Evolutionary conservation across 2,329 filamentous ascomycete genomes (phyloP).

Genomic region (Penicillium sp.): DNA sequence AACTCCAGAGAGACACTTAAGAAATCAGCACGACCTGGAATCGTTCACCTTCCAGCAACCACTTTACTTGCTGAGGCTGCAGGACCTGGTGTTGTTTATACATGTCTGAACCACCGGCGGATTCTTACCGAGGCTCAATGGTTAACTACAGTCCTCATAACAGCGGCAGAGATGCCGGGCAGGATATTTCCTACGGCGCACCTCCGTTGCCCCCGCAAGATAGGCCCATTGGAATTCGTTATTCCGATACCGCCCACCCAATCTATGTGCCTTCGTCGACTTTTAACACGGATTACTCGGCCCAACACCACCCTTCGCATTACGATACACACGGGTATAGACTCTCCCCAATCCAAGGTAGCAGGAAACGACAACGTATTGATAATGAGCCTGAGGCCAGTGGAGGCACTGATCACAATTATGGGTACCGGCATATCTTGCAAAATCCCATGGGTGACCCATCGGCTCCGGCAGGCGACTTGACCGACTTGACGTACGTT

Average conservation of each 20-base stretch:
- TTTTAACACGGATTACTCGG: slow-evolving; percentile 36
- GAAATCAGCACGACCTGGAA: not conserved
- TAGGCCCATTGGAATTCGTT: slow-evolving; percentile 32
- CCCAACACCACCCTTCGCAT: slow-evolving; percentile 35
- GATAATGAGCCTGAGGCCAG: slow-evolving; percentile 30
- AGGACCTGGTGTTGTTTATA: slow-evolving; percentile 74
- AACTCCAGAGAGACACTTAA: not conserved
- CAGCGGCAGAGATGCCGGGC: slow-evolving; percentile 58
- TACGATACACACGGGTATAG: slow-evolving; percentile 30
- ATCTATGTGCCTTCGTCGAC: slow-evolving; percentile 35
- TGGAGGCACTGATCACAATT: slow-evolving; percentile 1
- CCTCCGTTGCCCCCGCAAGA: slow-evolving; percentile 38
- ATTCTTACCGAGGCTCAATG: slow-evolving; percentile 74
- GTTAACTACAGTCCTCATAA: slow-evolving; percentile 71
- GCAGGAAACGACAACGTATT: slow-evolving; percentile 36
- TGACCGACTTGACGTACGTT: slow-evolving; percentile 37
- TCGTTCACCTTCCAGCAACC: slow-evolving; percentile 9
- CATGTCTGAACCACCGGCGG: slow-evolving; percentile 68
- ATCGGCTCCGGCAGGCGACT: slow-evolving; percentile 31
- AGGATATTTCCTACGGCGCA: slow-evolving; percentile 62
- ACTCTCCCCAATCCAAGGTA: slow-evolving; percentile 31
- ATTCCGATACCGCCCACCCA: slow-evolving; percentile 33
- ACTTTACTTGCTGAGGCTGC: slow-evolving; percentile 61
- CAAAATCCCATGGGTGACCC: slow-evolving; percentile 31
- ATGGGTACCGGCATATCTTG: slow-evolving; percentile 26